Base-by-base conservation (phyloP, 768 basidiomycete genomes). In the Mycena metata region DNA sequence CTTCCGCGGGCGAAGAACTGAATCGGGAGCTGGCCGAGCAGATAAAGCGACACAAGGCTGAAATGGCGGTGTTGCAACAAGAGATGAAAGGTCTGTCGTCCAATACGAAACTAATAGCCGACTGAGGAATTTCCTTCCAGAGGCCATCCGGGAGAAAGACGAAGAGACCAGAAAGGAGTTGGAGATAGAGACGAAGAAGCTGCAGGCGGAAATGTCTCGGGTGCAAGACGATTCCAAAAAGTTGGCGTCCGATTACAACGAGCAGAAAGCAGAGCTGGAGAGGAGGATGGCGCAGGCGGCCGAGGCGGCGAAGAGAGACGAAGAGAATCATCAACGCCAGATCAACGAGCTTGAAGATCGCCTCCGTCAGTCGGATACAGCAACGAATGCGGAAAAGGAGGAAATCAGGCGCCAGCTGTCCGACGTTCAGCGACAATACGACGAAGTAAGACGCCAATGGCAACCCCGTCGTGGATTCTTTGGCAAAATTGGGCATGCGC, bases 1-100 rank as follows among this genome's bases (percentile, higher is more conserved):
- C 89, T 3, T 77, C 79, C 2, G 89, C 89, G 1, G 88, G 88
- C 1, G 79, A 76, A 16, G 89, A 87, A 72, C 80, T 90, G 21
- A 81, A 80, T 54, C 80, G 82, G 19, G 88, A 88, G 43, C 73
- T 88, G 4, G 80, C 82, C 62, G 83, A 83, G 66, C 84, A 86
- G 75, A 80, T 83, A 30, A 74, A 81, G 60, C 79, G 81, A 41
- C 84, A 86, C 67, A 77, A 82, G 36, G 77, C 82, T n/a, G 88
- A 90, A 70, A 76, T 89, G 72, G 76, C 77, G 46, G 77, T 76
- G 5, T 77, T 90, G 21, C 79, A 83, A 63, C 71, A 77, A 11
- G 86, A 88, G 65, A 85, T 86, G 79, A 79, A 83, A 69, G 80
- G 63, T 64, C 16, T 5, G 61, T 58, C 5, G n/a, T 19, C 35